Evolutionary conservation across 805 yeast genomes (phyloP), one percentile per base, ranked within the genome.

Genomic region (Pichia exigua): DNA sequence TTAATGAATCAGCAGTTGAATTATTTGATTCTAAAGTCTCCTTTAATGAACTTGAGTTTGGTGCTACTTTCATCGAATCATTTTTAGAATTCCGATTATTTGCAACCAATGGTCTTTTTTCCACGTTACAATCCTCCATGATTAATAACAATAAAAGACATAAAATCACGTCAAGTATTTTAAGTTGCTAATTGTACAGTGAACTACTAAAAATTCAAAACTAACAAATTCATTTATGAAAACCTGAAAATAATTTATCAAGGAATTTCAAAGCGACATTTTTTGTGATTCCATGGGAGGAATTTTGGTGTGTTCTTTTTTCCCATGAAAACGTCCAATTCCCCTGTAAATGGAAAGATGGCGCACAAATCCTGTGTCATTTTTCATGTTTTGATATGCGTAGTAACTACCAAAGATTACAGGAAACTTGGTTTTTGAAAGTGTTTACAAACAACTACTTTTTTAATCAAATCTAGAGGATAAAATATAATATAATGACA

Each of bases 401-500:
- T 7, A 15, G 13, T 4, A 30, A 30, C 15, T n/a, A 30, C 12
- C 3, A 30, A 13, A 30, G 30, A 27, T 24, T 24, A 24, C 26
- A 30, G 35, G 12, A 30, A 30, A 3, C n/a, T 30, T 2, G 26
- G 3, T 12, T 30, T 30, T 3, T 5, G 12, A 15, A 30, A 30
- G 3, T 30, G 13, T 30, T 30, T 28, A 28, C 32, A 5, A 3
- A 13, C 6, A 12, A 11, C 35, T 4, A 13, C 12, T 30, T 30
- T 30, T 11, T 30, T 13, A 13, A 7, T 13, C 9, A 17, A 17
- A 17, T 35, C 7, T 9, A n/a, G 8, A 35, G 39, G 11, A n/a
- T 35, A 35, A 2, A 9, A 35, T 35, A 30, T 30, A 30, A 15
- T 11, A 40, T 8, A 39, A 55, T 47, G 53, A 41, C 54, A 11